Conservation (phyloP, 1,139 yeast species). For the Sugiyamaella pinicola region DNA sequence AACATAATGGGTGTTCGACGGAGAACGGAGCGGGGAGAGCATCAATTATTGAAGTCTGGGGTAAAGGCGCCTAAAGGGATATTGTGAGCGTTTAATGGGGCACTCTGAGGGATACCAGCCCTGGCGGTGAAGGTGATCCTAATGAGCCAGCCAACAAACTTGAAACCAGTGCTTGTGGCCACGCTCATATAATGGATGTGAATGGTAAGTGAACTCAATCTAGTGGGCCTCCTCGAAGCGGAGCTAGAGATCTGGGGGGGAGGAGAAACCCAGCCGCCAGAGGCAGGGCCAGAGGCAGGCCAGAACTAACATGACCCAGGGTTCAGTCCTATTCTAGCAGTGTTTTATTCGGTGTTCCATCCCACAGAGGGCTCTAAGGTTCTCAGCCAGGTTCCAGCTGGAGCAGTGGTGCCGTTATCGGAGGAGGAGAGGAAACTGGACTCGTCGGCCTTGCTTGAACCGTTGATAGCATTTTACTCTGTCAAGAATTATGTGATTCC, state of each 20-base stretch:
- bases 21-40: not conserved
- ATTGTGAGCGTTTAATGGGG: not conserved
- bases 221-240: too few species aligned
- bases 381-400: slow-evolving; percentile 87
- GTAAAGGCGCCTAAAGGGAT: slow-evolving; percentile 1
- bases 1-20: not conserved
- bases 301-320: slow-evolving; percentile 52
- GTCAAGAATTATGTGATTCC: slow-evolving; percentile 92
- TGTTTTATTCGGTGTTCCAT: slow-evolving; percentile 89
- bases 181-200: slow-evolving; percentile 1
- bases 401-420: slow-evolving; percentile 46
- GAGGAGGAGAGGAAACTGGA: slow-evolving; percentile 40
- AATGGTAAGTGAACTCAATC: slow-evolving; percentile 15
- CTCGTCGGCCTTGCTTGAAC: slow-evolving; percentile 44
- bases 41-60: not conserved
- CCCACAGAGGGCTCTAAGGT: slow-evolving; percentile 95
- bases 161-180: too few species aligned
- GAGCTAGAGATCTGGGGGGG: too few species aligned
- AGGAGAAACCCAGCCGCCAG: too few species aligned
- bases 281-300: too few species aligned
- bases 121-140: not conserved
- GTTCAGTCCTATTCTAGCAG: slow-evolving; percentile 79
- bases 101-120: too few species aligned
- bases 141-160: not conserved
- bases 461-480: slow-evolving; percentile 76